Conservation (phyloP, 2,329 filamentous ascomycete genomes). For the Hymenoscyphus scutula region DNA sequence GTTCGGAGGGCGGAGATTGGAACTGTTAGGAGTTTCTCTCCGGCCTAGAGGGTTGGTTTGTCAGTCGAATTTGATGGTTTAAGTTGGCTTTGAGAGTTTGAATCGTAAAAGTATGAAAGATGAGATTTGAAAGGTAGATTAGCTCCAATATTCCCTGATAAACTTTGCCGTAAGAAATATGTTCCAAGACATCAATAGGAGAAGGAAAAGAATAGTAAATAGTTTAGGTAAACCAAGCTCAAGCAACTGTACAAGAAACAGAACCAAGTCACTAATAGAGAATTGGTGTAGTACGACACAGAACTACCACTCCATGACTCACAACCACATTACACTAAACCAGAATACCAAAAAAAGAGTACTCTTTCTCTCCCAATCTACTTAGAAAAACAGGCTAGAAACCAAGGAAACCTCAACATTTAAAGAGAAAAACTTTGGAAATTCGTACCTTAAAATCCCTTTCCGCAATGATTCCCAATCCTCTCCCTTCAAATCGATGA, state of each 20-base stretch:
- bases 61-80: background rate
- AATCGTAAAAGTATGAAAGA: background rate
- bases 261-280: background rate
- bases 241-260: background rate
- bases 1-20: slow-evolving; percentile 64
- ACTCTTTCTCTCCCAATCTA: background rate
- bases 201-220: background rate
- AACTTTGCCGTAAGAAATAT: background rate
- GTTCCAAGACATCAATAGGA: background rate
- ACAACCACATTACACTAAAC: background rate
- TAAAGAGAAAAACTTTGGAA: background rate
- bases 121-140: too few relatives aligned
- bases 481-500: slow-evolving; percentile 65
- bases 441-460: slow-evolving; percentile 58
- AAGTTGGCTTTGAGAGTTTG: background rate
- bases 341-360: background rate
- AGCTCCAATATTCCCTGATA: background rate
- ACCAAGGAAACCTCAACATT: background rate
- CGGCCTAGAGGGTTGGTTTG: slow-evolving; percentile 43
- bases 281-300: background rate
- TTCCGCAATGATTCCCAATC: slow-evolving; percentile 74
- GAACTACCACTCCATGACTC: background rate
- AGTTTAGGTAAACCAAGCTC: background rate
- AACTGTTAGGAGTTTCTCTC: slow-evolving; percentile 62
- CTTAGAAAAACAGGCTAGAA: background rate